Base-by-base conservation (phyloP, 2,329 filamentous ascomycete species). In the Stemphylium beticola region DNA sequence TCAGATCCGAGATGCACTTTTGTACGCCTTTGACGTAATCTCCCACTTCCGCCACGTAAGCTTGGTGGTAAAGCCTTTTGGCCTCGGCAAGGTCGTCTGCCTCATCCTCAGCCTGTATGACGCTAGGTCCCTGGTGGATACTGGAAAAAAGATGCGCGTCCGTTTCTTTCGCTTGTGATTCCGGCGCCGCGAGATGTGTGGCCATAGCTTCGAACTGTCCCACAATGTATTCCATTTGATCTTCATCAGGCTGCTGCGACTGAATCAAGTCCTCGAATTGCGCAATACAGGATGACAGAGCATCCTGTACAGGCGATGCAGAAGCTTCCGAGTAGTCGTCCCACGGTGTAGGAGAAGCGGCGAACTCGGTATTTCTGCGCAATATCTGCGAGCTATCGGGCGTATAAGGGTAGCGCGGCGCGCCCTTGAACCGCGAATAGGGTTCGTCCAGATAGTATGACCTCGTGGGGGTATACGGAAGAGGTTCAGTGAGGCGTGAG, bases 221-320 rank as follows among this genome's bases (percentile, higher is more conserved):
- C 2, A 74, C 60, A 17, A 74, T 64, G 42, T 70, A 73, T 40
- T 73, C 69, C 65, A 74, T 68, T 49, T 74, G 71, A 24, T 68
- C 64, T 20, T 72, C 69, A 31, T 65, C 68, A 4, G 71, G 72
- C 39, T 71, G 62, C 20, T 61, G 63, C 4, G 64, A 65, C 33
- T 66, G 60, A 20, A 73, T 71, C 26, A 74, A 60, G 42, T 67
- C 61, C 37, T 73, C 68, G 12, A 74, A 64, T 22, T 72, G 66
- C 41, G 58, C 55, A 8, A 74, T 62, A 39, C 71, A 73, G 4
- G 72, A 71, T 9, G 66, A 69, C 1, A 74, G 62, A 26, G 68
- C 68, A 20, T 58, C 50, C 49, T 74, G 72, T 10, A 74, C 61
- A 6, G 68, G 70, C 15, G 69, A 72, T 4, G 60, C 48, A 15